A percentile compares a stretch with the other conserved stretches of the same genome.
Evolutionary conservation across 495 filamentous ascomycete genomes (phyloP).

Genomic region (Neurospora sublineolata): DNA sequence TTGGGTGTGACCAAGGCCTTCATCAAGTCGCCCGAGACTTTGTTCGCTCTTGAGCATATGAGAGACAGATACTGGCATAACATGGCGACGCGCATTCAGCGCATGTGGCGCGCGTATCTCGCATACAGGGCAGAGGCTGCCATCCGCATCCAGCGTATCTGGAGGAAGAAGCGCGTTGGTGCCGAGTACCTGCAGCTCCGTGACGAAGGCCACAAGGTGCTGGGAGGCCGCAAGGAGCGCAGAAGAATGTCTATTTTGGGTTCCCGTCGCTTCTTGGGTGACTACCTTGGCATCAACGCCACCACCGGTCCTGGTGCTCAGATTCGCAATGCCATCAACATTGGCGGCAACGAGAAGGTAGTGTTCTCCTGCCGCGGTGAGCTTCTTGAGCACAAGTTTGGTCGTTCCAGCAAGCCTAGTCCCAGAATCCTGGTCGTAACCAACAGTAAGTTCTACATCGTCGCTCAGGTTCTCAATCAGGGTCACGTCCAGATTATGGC

Average conservation of each 20-base stretch:
- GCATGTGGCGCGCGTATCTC: constrained; percentile 93
- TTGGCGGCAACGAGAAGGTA: constrained; percentile 53
- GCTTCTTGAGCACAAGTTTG: constrained; percentile 82
- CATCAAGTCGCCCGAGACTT: constrained; percentile 94
- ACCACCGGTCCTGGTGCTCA: constrained; percentile 70
- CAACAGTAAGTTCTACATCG: constrained; percentile 71
- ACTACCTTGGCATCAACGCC: constrained; percentile 83
- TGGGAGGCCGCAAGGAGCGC: constrained; percentile 80
- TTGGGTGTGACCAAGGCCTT: constrained; percentile 96
- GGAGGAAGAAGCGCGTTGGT: constrained; percentile 81
- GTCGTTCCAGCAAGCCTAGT: constrained; percentile 84
- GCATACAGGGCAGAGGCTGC: constrained; percentile 87
- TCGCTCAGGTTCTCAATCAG: constrained; percentile 73
- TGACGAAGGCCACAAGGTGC: constrained; percentile 77
- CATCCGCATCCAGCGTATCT: constrained; percentile 86
- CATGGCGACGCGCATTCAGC: constrained; percentile 95
- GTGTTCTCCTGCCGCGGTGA: constrained; percentile 88
- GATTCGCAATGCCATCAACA: constrained; percentile 58
- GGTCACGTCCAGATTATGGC: constrained; percentile 67
- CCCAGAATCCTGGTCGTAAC: constrained; percentile 81
- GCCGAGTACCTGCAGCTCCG: constrained; percentile 77
- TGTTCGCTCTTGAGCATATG: constrained; percentile 97
- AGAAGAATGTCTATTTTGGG: constrained; percentile 83
- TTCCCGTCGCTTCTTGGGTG: constrained; percentile 83
- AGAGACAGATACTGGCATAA: constrained; percentile 97